phyloP scores from a whole-genome alignment of 164 flowering plant genomes.

The Chimonanthus praecox region DNA sequence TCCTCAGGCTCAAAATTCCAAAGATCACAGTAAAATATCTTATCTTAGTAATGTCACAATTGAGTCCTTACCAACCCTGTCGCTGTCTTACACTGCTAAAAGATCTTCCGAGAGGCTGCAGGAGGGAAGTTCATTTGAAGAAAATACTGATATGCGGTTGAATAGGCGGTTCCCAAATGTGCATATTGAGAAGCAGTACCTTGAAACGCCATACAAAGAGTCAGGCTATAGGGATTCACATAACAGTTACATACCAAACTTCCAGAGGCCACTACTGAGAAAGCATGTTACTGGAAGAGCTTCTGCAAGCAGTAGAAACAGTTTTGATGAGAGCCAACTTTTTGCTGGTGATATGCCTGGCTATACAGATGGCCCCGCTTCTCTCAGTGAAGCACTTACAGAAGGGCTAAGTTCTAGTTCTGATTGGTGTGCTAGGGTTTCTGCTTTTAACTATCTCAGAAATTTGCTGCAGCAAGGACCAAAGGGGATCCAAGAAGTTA shows the following conservation, averaged over 20 bases:
- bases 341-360: constrained; percentile 64
- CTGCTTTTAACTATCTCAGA: constrained; percentile 82
- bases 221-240: constrained; percentile 58
- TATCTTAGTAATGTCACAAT: constrained; percentile 32
- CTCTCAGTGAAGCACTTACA: constrained; percentile 76
- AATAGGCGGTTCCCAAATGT: constrained; percentile 44
- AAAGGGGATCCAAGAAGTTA: constrained; percentile 82
- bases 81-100: constrained; percentile 48
- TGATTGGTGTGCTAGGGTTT: constrained; percentile 92
- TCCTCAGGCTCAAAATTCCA: constrained; percentile 71
- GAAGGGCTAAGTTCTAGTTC: constrained; percentile 90
- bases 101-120: constrained; percentile 57
- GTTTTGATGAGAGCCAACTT: constrained; percentile 91
- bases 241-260: constrained; percentile 67
- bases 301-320: constrained; percentile 66
- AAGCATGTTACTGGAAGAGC: constrained; percentile 67
- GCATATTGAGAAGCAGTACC: constrained; percentile 62
- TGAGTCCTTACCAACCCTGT: constrained; percentile 46
- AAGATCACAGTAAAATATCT: constrained; percentile 53
- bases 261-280: constrained; percentile 86
- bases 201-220: constrained; percentile 66
- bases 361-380: constrained; percentile 72
- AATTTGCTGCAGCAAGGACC: constrained; percentile 85
- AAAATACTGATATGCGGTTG: constrained; percentile 43
- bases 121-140: constrained; percentile 65